These are phyloP conservation scores for Blastobotrys chiropterorum DNA, from an alignment of 805 yeast genomes.

Conservation along the genomic window DNA sequence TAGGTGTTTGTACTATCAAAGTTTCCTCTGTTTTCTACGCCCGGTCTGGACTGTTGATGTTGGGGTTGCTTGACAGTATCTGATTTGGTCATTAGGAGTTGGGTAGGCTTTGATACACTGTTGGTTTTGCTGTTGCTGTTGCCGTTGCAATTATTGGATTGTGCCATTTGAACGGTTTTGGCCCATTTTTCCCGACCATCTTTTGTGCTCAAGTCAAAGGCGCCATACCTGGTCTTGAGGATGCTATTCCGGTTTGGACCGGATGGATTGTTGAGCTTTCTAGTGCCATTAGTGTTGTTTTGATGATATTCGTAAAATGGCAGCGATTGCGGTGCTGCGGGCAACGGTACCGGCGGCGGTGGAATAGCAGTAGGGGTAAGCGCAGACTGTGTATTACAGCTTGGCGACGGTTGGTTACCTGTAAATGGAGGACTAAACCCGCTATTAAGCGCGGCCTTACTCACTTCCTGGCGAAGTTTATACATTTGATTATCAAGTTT, in stretches of 20 bases:
- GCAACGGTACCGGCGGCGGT: too few relatives aligned
- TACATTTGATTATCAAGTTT: neutral
- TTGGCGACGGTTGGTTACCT: neutral
- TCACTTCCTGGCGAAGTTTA: neutral
- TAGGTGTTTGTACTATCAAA: neutral
- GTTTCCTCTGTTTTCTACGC: neutral
- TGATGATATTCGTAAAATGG: neutral
- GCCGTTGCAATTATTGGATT: neutral
- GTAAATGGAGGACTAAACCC: neutral
- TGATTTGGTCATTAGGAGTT: neutral
- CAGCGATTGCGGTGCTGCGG: neutral
- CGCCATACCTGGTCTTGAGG: slow-evolving; percentile 9
- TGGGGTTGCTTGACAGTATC: neutral
- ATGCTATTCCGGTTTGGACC: neutral
- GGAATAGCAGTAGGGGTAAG: neutral
- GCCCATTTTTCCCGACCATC: slow-evolving; percentile 12
- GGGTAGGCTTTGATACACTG: neutral
- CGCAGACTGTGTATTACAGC: neutral
- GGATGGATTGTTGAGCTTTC: neutral
- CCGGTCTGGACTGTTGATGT: neutral
- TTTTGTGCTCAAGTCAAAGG: slow-evolving; percentile 11
- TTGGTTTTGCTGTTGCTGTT: neutral
- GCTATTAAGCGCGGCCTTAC: neutral
- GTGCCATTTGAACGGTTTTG: slow-evolving; percentile 1
- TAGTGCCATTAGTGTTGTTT: neutral